phyloP scores from a whole-genome alignment of 1,139 yeast genomes.

The Suhomyces panamericanus region DNA sequence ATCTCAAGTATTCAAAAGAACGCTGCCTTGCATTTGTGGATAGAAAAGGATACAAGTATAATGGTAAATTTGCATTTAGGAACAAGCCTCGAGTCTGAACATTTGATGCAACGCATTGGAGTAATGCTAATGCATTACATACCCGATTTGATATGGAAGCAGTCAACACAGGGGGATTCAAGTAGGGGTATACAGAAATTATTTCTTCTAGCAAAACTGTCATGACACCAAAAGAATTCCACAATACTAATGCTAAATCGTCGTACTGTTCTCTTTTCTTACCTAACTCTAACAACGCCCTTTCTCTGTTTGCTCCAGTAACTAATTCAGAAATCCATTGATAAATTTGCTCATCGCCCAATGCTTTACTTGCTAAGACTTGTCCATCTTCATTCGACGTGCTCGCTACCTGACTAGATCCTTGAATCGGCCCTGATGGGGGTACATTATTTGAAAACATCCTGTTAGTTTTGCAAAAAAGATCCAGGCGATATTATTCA shows the following conservation, averaged over 20 bases:
- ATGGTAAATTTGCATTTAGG: slow-evolving; percentile 85
- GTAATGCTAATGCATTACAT: slow-evolving; percentile 89
- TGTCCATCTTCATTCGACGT: slow-evolving; percentile 7
- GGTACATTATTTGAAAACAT: slow-evolving; percentile 7
- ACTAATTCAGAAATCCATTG: slow-evolving; percentile 89
- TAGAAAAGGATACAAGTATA: slow-evolving; percentile 88
- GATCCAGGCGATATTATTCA: neutral
- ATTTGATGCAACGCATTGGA: slow-evolving; percentile 97
- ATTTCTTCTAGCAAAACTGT: slow-evolving; percentile 88
- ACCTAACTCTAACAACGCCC: slow-evolving; percentile 87
- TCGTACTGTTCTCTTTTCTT: slow-evolving; percentile 94
- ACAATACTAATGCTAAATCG: slow-evolving; percentile 85
- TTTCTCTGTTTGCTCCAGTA: slow-evolving; percentile 87
- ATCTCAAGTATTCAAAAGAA: slow-evolving; percentile 87
- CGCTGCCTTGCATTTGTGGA: slow-evolving; percentile 90
- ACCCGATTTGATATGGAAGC: slow-evolving; percentile 91
- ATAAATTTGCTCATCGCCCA: slow-evolving; percentile 83
- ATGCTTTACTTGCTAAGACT: slow-evolving; percentile 47
- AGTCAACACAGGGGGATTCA: slow-evolving; percentile 83
- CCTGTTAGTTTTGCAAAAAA: neutral
- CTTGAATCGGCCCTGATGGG: slow-evolving; percentile 1
- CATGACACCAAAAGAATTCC: slow-evolving; percentile 98
- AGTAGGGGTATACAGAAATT: slow-evolving; percentile 81
- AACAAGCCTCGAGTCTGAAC: slow-evolving; percentile 84
- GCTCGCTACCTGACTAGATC: neutral